These are phyloP conservation scores for Trifolium repens DNA, from an alignment of 306 rosid genomes.

Conservation along the genomic window DNA sequence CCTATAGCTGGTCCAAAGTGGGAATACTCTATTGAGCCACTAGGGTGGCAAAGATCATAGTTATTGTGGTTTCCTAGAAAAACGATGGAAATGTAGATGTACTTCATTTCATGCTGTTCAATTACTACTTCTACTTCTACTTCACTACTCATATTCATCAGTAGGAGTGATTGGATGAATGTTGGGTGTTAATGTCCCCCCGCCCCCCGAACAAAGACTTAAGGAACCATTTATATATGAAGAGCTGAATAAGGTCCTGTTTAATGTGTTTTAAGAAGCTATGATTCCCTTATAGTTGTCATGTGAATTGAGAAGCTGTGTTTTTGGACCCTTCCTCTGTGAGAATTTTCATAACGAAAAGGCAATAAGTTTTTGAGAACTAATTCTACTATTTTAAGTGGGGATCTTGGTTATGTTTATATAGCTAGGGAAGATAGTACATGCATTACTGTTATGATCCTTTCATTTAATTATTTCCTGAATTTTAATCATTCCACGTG, in stretches of 20 bases:
- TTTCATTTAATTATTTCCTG: not conserved
- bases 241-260: not conserved
- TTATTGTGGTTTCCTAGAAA: too few relatives aligned
- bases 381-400: slow-evolving; percentile 9
- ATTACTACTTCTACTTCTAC: too few relatives aligned
- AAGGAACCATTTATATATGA: not conserved
- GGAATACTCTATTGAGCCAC: too few relatives aligned
- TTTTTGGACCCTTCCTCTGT: not conserved
- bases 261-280: slow-evolving; percentile 5
- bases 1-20: too few relatives aligned
- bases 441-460: slow-evolving; percentile 6
- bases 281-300: slow-evolving; percentile 4
- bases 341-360: not conserved
- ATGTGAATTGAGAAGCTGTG: too few relatives aligned
- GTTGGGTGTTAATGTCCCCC: too few relatives aligned
- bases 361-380: not conserved
- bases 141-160: too few relatives aligned
- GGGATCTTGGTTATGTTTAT: not conserved
- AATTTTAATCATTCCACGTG: not conserved
- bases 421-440: slow-evolving; percentile 2
- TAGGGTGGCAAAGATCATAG: too few relatives aligned
- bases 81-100: too few relatives aligned
- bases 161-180: too few relatives aligned
- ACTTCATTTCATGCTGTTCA: too few relatives aligned
- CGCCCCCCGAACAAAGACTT: too few relatives aligned